Evolutionary conservation across 176 grass and related monocot genomes (phyloP), one percentile per base, ranked within the genome.

Genomic region (Eragrostis curvula): DNA sequence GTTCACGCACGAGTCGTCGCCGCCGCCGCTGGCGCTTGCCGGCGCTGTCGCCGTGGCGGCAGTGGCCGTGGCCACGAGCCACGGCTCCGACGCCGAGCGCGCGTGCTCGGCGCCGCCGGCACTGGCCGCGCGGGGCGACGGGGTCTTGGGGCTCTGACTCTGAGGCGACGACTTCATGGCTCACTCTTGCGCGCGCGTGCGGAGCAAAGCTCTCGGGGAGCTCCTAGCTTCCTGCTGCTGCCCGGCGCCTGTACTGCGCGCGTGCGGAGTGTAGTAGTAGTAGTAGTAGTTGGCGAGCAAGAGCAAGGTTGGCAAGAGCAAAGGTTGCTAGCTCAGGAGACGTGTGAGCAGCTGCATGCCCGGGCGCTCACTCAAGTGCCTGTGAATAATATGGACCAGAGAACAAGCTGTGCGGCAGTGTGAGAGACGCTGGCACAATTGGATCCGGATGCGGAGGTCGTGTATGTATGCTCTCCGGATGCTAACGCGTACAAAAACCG

Each of bases 1-100:
- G 71, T 91, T 66, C 64, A 93, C 56, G 79, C 85, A 86, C 36
- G 87, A 83, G 39, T 98, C 96, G 40, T 89, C 90, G 77, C 77
- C 60, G 40, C 20, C 20, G 72, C 82, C n/a, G n/a, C n/a, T n/a
- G n/a, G n/a, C n/a, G n/a, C n/a, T n/a, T n/a, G n/a, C 68, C 18
- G 56, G 32, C 57, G 57, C 8, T 8, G 55, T 23, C 24, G 46
- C 45, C 9, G 80, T 60, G 11, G 78, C 79, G 15, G 32, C 4
- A 36, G 32, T 36, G 20, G 55, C 45, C 4, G 32, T 36, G 20
- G 55, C 45, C 4, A 49, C 12, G 5, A 82, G 74, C 91, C 85
- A 88, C 12, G 90, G 71, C 24, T 93, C 86, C n/a, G 82, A 32
- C 36, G 83, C 80, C 25, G 78, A 62, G 13, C 73, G 78, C 75